Percentiles rank a stretch among this genome's conserved stretches.
Conservation (phyloP, 106 monocot species). For the Chionographis japonica region DNA sequence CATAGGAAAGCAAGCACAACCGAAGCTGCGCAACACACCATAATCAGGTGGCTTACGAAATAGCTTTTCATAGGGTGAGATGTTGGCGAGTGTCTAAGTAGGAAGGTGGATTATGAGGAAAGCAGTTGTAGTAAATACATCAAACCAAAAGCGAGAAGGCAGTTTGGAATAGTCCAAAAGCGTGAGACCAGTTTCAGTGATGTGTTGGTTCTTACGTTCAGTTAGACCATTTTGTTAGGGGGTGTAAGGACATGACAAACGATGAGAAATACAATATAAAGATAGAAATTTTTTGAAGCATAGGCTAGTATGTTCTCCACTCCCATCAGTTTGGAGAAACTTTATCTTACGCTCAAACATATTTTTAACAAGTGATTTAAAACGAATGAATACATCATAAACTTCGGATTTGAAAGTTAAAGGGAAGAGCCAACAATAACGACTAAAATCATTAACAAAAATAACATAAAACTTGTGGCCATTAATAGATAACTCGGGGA, state of each 20-base stretch:
- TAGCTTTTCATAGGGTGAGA: no score
- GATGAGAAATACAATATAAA: background rate
- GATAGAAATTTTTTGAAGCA: background rate
- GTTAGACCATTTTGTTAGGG: background rate
- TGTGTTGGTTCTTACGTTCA: background rate
- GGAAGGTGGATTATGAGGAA: no score
- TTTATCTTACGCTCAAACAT: slow-evolving; percentile 4
- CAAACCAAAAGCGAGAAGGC: background rate
- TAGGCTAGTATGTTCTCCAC: background rate
- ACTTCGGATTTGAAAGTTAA: background rate
- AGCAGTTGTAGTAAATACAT: no score
- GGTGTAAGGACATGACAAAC: background rate
- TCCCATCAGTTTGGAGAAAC: slow-evolving; percentile 2
- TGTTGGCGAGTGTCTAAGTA: no score
- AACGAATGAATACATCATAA: slow-evolving; percentile 2
- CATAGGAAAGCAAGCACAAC: no score
- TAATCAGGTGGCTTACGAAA: no score
- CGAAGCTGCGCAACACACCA: no score
- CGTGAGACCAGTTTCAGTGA: background rate
- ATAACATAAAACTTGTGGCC: slow-evolving; percentile 1
- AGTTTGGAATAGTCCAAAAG: background rate
- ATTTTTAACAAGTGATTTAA: slow-evolving; percentile 3
- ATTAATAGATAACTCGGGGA: background rate
- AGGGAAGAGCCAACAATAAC: background rate
- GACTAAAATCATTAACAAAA: slow-evolving; percentile 3